Evolutionary conservation across 208 protist genomes (phyloP), one percentile per base, ranked within the genome.

Genomic region (Trypanosoma conorhini): DNA sequence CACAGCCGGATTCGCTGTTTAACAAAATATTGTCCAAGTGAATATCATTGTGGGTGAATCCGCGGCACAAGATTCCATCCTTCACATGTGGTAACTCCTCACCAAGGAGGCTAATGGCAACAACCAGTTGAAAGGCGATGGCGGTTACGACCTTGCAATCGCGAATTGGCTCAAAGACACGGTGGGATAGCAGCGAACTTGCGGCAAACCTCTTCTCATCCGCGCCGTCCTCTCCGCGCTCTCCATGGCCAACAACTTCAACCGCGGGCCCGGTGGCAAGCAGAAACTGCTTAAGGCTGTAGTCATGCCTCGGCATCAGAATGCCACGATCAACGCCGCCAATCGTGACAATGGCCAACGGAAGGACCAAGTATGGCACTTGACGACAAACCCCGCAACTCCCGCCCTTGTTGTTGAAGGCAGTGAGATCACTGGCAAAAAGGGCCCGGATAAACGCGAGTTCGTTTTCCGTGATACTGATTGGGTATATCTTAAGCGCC

Each of bases 21-120:
- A 94, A 31, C 33, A 96, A 80, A 4, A 96, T 72, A 63, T 96
- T 96, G 67, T 85, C 88, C 3, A 94, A 72, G 59, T 94, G 87
- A 40, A 96, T 75, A 74, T 96, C 91, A 62, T 96, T 93, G 77
- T 96, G 90, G 1, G 79, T 84, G 72, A 83, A 95, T 46, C 87
- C 90, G 12, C 40, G 66, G 66, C 57, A 87, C 44, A n/a, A 19
- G 0, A 64, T 26, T 17, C 48, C 75, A n/a, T 62, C 44, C 31
- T 67, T 48, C 13, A 48, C 15, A 67, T 95, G 89, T 26, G 78
- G 79, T 19, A 95, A 57, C 3, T 79, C 68, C 15, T 91, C 73
- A 60, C 91, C 85, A 22, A 92, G 65, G 35, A 78, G 67, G 10
- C 69, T 72, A 10, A 91, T 74, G 19, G 84, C 83, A 46, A 83